phyloP scores from a whole-genome alignment of 1,284 basidiomycete genomes.

The Cerioporus squamosus region DNA sequence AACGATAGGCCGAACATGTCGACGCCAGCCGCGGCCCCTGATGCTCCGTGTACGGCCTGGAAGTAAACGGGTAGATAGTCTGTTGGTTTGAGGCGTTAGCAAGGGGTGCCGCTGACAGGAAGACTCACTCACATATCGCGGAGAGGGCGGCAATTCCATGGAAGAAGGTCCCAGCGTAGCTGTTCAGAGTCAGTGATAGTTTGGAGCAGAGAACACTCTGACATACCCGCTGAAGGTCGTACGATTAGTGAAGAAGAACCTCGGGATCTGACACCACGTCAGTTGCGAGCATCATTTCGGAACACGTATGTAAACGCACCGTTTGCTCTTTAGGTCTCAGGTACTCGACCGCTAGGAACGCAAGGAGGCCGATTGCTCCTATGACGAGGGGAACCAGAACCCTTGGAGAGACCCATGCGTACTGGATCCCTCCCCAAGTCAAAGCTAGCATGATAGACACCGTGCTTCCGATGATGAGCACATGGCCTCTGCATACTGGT shows the following conservation, averaged over 20 bases:
- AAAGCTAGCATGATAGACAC: conserved; percentile 14
- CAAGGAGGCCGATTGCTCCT: conserved; percentile 5
- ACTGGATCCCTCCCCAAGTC: conserved; percentile 24
- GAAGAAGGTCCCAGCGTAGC: conserved; percentile 29
- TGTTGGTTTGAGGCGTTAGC: conserved; percentile 3
- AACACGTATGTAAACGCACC: conserved; percentile 6
- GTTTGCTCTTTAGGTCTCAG: conserved; percentile 4
- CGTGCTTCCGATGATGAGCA: conserved; percentile 16
- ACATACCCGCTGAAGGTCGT: not conserved
- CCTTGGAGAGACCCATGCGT: conserved; percentile 20
- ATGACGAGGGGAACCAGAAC: conserved; percentile 27
- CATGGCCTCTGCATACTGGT: conserved; percentile 22
- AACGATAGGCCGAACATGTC: conserved; percentile 37
- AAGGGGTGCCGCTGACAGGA: not conserved
- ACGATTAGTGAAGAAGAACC: not conserved
- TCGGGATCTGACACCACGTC: not conserved
- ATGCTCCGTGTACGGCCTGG: conserved; percentile 48
- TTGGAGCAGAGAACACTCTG: too few species aligned
- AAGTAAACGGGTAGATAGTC: conserved; percentile 45
- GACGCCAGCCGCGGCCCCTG: conserved; percentile 47
- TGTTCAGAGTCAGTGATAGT: not conserved
- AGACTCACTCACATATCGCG: conserved; percentile 6
- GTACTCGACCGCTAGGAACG: conserved; percentile 20
- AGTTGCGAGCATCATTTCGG: too few species aligned
- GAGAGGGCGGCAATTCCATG: conserved; percentile 18